Conservation (phyloP, 2,329 filamentous ascomycete genomes). For the Cordyceps cateniannulata region DNA sequence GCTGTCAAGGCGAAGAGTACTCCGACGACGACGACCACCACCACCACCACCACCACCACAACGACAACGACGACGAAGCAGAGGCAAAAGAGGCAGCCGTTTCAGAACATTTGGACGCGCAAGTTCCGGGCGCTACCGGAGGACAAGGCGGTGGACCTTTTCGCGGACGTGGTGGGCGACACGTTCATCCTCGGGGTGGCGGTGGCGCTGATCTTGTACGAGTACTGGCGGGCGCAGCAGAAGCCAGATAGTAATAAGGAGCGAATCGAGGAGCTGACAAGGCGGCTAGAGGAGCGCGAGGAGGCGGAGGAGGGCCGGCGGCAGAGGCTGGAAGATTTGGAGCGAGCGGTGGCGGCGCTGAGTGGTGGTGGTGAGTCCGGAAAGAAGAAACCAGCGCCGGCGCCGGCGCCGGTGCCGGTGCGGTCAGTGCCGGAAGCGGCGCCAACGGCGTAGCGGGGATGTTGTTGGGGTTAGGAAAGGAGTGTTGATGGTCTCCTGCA, state of each 20-base stretch:
- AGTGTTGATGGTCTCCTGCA: too few relatives aligned
- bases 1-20: not conserved
- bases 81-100: constrained; percentile 15
- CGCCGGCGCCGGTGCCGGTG: constrained; percentile 34
- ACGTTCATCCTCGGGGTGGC: constrained; percentile 57
- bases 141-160: constrained; percentile 58
- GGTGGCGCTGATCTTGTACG: constrained; percentile 50
- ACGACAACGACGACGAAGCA: not conserved
- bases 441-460: constrained; percentile 12
- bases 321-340: constrained; percentile 45
- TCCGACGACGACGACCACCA: not conserved
- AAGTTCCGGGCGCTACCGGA: constrained; percentile 59
- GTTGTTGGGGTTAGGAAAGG: not conserved
- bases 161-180: constrained; percentile 60
- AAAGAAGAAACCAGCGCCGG: constrained; percentile 39
- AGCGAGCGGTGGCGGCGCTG: constrained; percentile 44
- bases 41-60: not conserved
- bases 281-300: constrained; percentile 41
- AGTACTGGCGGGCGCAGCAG: constrained; percentile 51
- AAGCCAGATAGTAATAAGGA: constrained; percentile 55
- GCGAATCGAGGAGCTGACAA: constrained; percentile 43
- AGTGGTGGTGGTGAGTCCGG: constrained; percentile 49
- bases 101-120: constrained; percentile 53
- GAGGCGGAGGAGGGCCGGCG: constrained; percentile 39
- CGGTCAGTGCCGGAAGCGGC: constrained; percentile 31